Evolutionary conservation across 208 protist genomes (phyloP).

Genomic region (Tetramitus jugosus): DNA sequence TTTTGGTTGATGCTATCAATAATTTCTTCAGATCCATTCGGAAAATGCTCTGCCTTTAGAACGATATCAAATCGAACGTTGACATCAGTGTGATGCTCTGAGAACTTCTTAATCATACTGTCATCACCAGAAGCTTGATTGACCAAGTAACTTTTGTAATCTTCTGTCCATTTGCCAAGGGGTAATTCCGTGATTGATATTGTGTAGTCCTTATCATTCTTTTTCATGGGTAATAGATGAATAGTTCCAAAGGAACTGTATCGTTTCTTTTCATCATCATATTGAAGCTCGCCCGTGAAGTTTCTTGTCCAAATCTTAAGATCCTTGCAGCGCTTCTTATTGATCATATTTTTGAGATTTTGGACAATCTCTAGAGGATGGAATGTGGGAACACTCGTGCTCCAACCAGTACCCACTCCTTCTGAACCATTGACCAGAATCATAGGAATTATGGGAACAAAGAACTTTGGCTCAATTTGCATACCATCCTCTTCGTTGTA

Average conservation of each 20-base stretch:
- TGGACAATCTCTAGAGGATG: slow-evolving; percentile 90
- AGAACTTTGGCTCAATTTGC: slow-evolving; percentile 95
- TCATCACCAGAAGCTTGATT: too few relatives aligned
- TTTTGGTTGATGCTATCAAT: too few relatives aligned
- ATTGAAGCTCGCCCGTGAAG: not conserved
- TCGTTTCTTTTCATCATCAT: not conserved
- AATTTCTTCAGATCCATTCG: too few relatives aligned
- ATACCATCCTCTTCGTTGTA: slow-evolving; percentile 95
- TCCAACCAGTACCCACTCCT: slow-evolving; percentile 99
- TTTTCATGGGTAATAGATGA: not conserved
- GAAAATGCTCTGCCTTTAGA: not conserved
- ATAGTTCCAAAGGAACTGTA: not conserved
- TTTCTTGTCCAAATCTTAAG: slow-evolving; percentile 47
- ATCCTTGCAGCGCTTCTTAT: slow-evolving; percentile 60
- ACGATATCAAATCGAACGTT: slow-evolving; percentile 9
- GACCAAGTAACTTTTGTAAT: slow-evolving; percentile 54
- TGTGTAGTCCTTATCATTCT: slow-evolving; percentile 19
- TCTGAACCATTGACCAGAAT: slow-evolving; percentile 97
- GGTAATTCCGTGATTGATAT: slow-evolving; percentile 70
- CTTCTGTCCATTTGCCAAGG: slow-evolving; percentile 66
- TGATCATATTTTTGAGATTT: slow-evolving; percentile 71
- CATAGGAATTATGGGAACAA: slow-evolving; percentile 97
- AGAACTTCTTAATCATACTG: slow-evolving; percentile 15
- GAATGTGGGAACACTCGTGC: slow-evolving; percentile 73
- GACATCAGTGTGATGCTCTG: slow-evolving; percentile 28